Conservation (phyloP, 108 stramenopile species). For the Mayamaea pseudoterrestris region DNA sequence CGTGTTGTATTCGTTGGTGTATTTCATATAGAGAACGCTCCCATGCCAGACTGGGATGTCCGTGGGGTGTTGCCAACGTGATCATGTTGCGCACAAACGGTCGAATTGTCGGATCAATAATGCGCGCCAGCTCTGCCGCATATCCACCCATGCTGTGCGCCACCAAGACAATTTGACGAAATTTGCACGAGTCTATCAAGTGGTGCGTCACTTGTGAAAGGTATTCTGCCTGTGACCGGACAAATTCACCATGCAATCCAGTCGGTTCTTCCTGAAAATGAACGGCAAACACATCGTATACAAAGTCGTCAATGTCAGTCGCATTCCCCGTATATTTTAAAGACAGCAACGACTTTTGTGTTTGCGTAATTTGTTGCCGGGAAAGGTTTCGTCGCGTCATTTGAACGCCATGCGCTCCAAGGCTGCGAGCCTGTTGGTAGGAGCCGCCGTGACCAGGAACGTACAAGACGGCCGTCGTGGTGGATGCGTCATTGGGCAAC, state of each 20-base stretch:
- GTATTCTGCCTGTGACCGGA: constrained; percentile 43
- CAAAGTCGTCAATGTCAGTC: constrained; percentile 21
- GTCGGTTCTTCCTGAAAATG: constrained; percentile 67
- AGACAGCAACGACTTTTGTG: background rate
- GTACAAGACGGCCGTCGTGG: constrained; percentile 42
- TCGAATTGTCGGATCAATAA: constrained; percentile 10
- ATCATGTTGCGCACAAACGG: constrained; percentile 1
- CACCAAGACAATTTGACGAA: constrained; percentile 31
- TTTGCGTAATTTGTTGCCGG: background rate
- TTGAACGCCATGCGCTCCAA: constrained; percentile 74
- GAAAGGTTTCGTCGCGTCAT: constrained; percentile 23
- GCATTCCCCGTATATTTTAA: constrained; percentile 11
- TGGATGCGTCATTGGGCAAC: background rate
- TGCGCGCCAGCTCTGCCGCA: constrained; percentile 28
- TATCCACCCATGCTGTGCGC: constrained; percentile 72
- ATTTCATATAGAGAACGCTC: constrained; percentile 5
- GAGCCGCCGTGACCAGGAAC: constrained; percentile 77
- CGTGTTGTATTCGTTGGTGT: constrained; percentile 11
- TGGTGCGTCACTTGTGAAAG: constrained; percentile 31
- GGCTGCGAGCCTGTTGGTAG: constrained; percentile 48
- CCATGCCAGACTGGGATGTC: background rate
- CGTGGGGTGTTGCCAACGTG: constrained; percentile 28
- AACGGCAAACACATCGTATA: constrained; percentile 61
- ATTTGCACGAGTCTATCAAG: constrained; percentile 14
- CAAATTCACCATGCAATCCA: constrained; percentile 48